Percentiles rank a stretch among this genome's conserved stretches.
phyloP scores from a whole-genome alignment of 441 rosid genomes.

The Erysimum cheiri region DNA sequence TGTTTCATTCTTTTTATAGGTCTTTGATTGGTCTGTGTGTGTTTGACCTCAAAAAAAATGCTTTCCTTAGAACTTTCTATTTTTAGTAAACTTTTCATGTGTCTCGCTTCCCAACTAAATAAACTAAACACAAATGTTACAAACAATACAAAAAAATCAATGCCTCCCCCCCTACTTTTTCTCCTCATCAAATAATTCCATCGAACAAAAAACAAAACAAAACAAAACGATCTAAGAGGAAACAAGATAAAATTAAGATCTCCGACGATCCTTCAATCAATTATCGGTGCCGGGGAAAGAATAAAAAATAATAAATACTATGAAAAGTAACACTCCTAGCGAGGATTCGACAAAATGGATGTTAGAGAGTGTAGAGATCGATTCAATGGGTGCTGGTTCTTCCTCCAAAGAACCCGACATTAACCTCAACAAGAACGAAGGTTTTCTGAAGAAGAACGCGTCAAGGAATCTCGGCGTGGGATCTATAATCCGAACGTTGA shows the following conservation, averaged over 20 bases:
- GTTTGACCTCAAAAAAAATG: slow-evolving; percentile 43
- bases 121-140: slow-evolving; percentile 41
- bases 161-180: slow-evolving; percentile 38
- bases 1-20: slow-evolving; percentile 24
- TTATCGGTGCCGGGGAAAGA: slow-evolving; percentile 7
- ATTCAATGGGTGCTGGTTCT: slow-evolving; percentile 54
- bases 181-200: slow-evolving; percentile 31
- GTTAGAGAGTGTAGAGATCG: slow-evolving; percentile 63
- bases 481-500: slow-evolving; percentile 47
- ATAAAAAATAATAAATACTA: slow-evolving; percentile 13
- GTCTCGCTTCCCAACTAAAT: slow-evolving; percentile 36
- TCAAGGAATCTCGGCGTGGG: slow-evolving; percentile 37
- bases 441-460: slow-evolving; percentile 23
- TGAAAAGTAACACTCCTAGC: slow-evolving; percentile 32
- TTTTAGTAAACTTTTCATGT: slow-evolving; percentile 36
- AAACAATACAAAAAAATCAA: slow-evolving; percentile 28
- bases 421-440: slow-evolving; percentile 29
- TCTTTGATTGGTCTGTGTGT: slow-evolving; percentile 32
- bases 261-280: slow-evolving; percentile 25
- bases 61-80: slow-evolving; percentile 37
- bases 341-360: slow-evolving; percentile 55
- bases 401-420: slow-evolving; percentile 42
- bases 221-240: slow-evolving; percentile 24
- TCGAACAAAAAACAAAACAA: slow-evolving; percentile 7
- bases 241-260: slow-evolving; percentile 30